Base-by-base conservation (phyloP, 2,329 filamentous ascomycete species). In the Fusarium chlamydosporum region DNA sequence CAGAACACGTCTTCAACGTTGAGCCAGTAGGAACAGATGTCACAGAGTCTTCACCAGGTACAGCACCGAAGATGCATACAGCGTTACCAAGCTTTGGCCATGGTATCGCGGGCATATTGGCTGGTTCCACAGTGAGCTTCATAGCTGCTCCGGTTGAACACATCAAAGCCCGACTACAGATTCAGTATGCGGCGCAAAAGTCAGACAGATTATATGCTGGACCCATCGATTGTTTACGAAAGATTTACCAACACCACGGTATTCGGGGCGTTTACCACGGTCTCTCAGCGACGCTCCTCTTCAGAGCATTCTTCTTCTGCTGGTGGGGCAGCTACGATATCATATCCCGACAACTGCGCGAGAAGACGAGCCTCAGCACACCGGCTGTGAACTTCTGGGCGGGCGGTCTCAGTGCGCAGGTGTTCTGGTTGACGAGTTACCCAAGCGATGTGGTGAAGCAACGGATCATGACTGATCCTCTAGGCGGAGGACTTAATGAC, bases 301-400 rank as follows among this genome's bases (percentile, higher is more conserved):
- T 98, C 82, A 88, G 96, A 18, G 89, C 89, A 15, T 97, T 95
- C 82, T 99, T 99, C 85, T 97, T 97, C 85, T 96, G 91, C 83
- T 98, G 94, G 94, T 99, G 96, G 96, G 90, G 90, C n/a, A 92
- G 89, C 63, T 99, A 99, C 82, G 95, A 97, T 75, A 73, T 97
- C 31, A 86, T 98, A 72, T 92, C 92, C 7, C 85, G 88, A 23
- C 81, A 85, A 61, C 82, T 98, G 76, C 83, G 87, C 56, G 79
- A 87, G 18, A 83, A 89, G 73, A 97, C 94, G 4, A 80, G 73
- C 13, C 82, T 97, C 55, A 91, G 91, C 55, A 88, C 89, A 0
- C 93, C 96, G 0, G 90, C 90, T 2, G 85, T 98, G 75, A 98
- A 98, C 78, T 99, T 99, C 82, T 98, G 95, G 95, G 95, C 96